These are phyloP conservation scores for Fraxinus greggii DNA, from an alignment of 305 asterid genomes.

Conservation along the genomic window DNA sequence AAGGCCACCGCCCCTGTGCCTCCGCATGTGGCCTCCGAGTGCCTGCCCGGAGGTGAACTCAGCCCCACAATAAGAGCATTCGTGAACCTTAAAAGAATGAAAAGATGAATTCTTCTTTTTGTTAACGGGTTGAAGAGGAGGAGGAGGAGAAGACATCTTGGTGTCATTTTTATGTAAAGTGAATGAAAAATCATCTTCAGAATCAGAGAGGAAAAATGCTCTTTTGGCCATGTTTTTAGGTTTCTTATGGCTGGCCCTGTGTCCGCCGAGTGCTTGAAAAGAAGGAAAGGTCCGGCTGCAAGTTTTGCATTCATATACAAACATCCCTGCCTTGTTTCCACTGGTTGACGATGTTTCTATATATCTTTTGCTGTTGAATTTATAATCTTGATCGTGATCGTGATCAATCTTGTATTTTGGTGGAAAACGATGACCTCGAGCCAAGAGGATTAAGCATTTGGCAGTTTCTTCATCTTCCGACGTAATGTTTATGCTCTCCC, in stretches of 20 bases:
- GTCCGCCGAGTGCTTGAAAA: constrained; percentile 93
- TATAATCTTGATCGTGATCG: constrained; percentile 5
- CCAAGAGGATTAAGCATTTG: constrained; percentile 58
- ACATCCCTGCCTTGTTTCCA: constrained; percentile 24
- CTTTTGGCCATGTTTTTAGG: constrained; percentile 36
- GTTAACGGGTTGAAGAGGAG: constrained; percentile 40
- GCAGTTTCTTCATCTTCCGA: constrained; percentile 79
- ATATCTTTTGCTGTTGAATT: constrained; percentile 42
- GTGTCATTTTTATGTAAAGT: constrained; percentile 12
- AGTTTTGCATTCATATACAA: constrained; percentile 71
- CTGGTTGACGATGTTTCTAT: constrained; percentile 21
- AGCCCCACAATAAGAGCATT: constrained; percentile 79
- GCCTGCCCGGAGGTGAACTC: constrained; percentile 89
- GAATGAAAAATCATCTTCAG: constrained; percentile 27
- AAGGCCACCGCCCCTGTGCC: constrained; percentile 45
- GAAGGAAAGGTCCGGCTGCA: constrained; percentile 64
- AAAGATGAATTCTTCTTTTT: constrained; percentile 25
- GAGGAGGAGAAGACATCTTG: constrained; percentile 33
- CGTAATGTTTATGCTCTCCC: constrained; percentile 34
- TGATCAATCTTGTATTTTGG: background rate
- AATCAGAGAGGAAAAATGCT: constrained; percentile 27
- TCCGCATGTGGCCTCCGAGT: constrained; percentile 92
- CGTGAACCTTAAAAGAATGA: constrained; percentile 50
- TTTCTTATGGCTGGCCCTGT: constrained; percentile 84
- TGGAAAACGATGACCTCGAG: constrained; percentile 47